Base-by-base conservation (phyloP, 106 monocot species). In the Acorus gramineus region DNA sequence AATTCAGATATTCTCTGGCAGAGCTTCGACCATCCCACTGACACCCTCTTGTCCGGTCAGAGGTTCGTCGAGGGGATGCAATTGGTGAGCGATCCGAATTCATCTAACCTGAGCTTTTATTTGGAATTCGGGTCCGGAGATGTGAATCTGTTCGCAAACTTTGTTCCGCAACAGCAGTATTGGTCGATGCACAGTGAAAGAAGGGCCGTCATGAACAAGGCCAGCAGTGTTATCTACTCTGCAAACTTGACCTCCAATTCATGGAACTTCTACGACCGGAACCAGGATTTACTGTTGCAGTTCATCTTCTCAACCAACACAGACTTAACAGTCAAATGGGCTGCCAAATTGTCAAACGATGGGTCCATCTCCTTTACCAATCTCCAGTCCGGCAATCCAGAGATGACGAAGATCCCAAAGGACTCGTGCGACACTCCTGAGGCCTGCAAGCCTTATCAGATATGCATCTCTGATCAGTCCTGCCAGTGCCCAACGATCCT, bases 1-100 rank as follows among this genome's bases (percentile, higher is more conserved):
- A 28, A 28, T 28, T 28, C 28, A 1, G 28, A 28, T 28, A 28
- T 70, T 8, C 53, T 84, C 5, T 92, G 92, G 92, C 87, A 87
- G 70, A 92, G 92, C 58, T 92, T 92, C 65, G 59, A 63, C 52
- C 61, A 79, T 66, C 91, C 91, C 4, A 86, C 86, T 0, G 79
- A 91, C 55, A 86, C 86, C 11, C 73, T 92, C 44, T 64, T 92
- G 3, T 82, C 87, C 10, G 67, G 64, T 2, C 92, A 92, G 78
- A 81, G 11, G 11, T 84, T 92, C 61, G 44, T 49, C 0, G 67
- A 79, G 3, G 84, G 82, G 47, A 92, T 82, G 81, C 49, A 7
- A 28, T 78, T 92, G 11, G 60, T 75, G 9, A 82, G 81, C 65
- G 62, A 69, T 0, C 68, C 74, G 11, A 67, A 60, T 44, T 5